These are phyloP conservation scores for Amylostereum areolatum DNA, from an alignment of 1,284 basidiomycete genomes.

Conservation along the genomic window DNA sequence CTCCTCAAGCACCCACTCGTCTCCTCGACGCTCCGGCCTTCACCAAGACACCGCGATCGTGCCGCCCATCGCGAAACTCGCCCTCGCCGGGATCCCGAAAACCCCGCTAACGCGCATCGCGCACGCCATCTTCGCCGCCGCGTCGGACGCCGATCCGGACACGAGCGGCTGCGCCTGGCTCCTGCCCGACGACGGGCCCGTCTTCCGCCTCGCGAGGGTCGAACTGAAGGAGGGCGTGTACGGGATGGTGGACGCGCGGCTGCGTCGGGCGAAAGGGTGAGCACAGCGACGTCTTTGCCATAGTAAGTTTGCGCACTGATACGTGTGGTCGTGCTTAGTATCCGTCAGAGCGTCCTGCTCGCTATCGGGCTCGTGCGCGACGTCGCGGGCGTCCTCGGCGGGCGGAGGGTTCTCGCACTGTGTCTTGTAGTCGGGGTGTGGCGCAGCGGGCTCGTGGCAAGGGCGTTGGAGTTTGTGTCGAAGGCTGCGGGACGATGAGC, in stretches of 20 bases:
- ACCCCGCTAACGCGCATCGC: too few species aligned
- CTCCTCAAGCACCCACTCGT: too few species aligned
- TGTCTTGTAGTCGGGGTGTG: too few species aligned
- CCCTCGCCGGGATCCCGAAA: too few species aligned
- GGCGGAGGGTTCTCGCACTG: too few species aligned
- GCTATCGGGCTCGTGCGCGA: conserved; percentile 1
- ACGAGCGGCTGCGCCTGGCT: conserved; percentile 43
- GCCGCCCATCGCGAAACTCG: too few species aligned
- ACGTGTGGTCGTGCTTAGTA: conserved; percentile 6
- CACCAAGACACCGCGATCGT: too few species aligned
- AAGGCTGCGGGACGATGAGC: too few species aligned
- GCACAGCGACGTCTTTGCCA: conserved; percentile 15
- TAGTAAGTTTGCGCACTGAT: conserved; percentile 22
- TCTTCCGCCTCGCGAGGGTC: conserved; percentile 39
- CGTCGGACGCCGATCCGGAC: conserved; percentile 40
- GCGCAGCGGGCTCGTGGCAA: too few species aligned
- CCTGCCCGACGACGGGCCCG: conserved; percentile 43
- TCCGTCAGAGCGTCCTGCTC: conserved; percentile 27
- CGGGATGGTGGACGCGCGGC: conserved; percentile 38
- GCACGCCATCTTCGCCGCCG: conserved; percentile 46
- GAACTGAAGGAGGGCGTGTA: conserved; percentile 47
- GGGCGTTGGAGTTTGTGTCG: too few species aligned
- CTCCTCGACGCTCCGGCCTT: too few species aligned
- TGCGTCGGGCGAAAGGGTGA: conserved; percentile 4
- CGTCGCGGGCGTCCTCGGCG: too few species aligned